Evolutionary conservation across 805 yeast species (phyloP).

Genomic region (Yarrowia deformans): DNA sequence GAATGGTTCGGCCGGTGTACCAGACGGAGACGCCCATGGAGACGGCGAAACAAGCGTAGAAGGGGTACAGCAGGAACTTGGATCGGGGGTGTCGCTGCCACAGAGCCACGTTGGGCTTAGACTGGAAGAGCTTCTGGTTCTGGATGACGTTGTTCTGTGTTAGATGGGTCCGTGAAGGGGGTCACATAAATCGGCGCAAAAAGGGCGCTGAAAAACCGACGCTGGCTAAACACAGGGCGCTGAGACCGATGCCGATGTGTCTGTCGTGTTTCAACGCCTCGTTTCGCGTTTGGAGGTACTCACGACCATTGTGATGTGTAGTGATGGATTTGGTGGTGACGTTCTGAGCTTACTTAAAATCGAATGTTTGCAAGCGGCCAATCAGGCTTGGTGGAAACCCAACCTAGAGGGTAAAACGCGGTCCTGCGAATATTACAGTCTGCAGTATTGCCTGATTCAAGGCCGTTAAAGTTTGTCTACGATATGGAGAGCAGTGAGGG

Average conservation of each 20-base stretch:
- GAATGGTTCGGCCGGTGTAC: slow-evolving; percentile 74
- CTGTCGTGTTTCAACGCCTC: not conserved
- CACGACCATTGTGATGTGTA: slow-evolving; percentile 38
- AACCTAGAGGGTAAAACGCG: slow-evolving; percentile 2
- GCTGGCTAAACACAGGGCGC: not conserved
- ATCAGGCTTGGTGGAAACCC: slow-evolving; percentile 25
- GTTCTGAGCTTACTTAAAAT: slow-evolving; percentile 38
- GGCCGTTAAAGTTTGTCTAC: not conserved
- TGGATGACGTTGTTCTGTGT: slow-evolving; percentile 47
- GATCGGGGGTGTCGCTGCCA: slow-evolving; percentile 67
- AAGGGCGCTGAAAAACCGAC: not conserved
- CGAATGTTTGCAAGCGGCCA: slow-evolving; percentile 38
- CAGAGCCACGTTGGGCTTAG: slow-evolving; percentile 49
- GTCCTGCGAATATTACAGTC: slow-evolving; percentile 1
- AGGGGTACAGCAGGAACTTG: slow-evolving; percentile 76
- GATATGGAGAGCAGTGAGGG: no score
- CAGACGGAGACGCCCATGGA: slow-evolving; percentile 68
- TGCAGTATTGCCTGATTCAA: slow-evolving; percentile 32
- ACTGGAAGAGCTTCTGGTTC: slow-evolving; percentile 52
- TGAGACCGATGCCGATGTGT: not conserved
- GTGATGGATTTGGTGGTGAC: slow-evolving; percentile 28
- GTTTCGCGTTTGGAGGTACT: slow-evolving; percentile 16
- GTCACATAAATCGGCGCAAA: not conserved
- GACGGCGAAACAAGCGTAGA: slow-evolving; percentile 74
- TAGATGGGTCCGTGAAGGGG: not conserved